A percentile compares a stretch with the other conserved stretches of the same genome.
These are phyloP conservation scores for Calamus simplicifolius DNA, from an alignment of 176 grass and related monocot genomes.

Conservation along the genomic window DNA sequence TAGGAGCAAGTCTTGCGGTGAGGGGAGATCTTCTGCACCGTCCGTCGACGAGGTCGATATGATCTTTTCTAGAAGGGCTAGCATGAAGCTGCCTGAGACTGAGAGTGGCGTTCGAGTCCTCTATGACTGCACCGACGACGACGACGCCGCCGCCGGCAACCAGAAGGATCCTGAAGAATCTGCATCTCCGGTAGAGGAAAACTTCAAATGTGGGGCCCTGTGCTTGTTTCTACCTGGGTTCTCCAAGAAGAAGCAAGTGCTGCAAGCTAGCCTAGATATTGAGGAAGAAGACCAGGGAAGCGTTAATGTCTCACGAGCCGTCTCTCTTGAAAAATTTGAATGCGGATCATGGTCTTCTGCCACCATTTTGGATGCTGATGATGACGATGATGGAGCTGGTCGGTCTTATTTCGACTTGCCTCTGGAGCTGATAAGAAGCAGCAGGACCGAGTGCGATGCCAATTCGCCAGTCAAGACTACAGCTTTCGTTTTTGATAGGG, in stretches of 20 bases:
- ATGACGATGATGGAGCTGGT: constrained; percentile 5
- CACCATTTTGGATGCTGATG: constrained; percentile 6
- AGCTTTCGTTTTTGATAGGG: constrained; percentile 71
- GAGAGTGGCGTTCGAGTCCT: constrained; percentile 35
- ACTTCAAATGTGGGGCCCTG: constrained; percentile 44
- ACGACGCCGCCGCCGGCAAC: constrained; percentile 8
- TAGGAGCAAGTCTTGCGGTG: constrained; percentile 49
- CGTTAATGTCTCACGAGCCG: constrained; percentile 34
- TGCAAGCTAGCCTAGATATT: not conserved
- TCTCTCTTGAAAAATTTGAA: constrained; percentile 67
- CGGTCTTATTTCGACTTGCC: constrained; percentile 55
- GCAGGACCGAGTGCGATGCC: constrained; percentile 28
- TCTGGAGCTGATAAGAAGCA: constrained; percentile 50
- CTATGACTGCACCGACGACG: not conserved
- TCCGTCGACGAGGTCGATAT: constrained; percentile 16
- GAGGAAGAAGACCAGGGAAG: constrained; percentile 1
- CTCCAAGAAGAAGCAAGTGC: constrained; percentile 31
- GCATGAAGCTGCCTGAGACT: constrained; percentile 1
- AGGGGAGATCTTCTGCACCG: constrained; percentile 40
- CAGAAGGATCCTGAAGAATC: not conserved
- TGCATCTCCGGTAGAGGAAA: not conserved
- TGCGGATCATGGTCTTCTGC: constrained; percentile 27
- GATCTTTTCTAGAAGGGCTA: not conserved
- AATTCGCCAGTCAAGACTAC: constrained; percentile 46
- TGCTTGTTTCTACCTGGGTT: constrained; percentile 58